Evolutionary conservation across 192 early-diverging fungal species (phyloP).

Genomic region (Lobosporangium transversale): DNA sequence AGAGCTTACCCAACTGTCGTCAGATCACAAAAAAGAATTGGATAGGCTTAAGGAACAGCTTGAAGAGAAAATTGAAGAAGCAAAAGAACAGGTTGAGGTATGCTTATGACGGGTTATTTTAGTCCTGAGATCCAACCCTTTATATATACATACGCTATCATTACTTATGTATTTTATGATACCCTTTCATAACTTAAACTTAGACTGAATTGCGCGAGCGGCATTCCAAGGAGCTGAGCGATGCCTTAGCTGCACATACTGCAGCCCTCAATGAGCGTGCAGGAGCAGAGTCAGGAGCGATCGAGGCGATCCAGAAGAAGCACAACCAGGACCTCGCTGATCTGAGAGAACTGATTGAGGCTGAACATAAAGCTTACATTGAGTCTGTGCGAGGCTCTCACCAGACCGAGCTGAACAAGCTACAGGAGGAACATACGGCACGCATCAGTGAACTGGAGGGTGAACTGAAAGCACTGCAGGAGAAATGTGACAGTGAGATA

Average conservation of each 20-base stretch:
- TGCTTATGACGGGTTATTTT: not conserved
- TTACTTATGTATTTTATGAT: not conserved
- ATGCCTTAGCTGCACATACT: conserved; percentile 37
- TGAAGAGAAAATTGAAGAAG: conserved; percentile 43
- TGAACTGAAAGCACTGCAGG: conserved; percentile 33
- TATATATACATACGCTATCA: too few species aligned
- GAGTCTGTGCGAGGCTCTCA: conserved; percentile 27
- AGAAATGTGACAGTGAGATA: conserved; percentile 37
- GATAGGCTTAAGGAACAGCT: conserved; percentile 23
- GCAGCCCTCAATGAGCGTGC: conserved; percentile 42
- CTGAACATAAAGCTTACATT: conserved; percentile 28
- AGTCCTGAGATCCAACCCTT: too few species aligned
- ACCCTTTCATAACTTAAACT: not conserved
- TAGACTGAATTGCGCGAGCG: conserved; percentile 34
- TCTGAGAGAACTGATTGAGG: conserved; percentile 36
- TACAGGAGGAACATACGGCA: conserved; percentile 23
- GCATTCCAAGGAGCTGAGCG: conserved; percentile 28
- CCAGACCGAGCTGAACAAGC: conserved; percentile 24
- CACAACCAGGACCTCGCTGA: conserved; percentile 37
- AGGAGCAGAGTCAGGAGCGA: conserved; percentile 40
- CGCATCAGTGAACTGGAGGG: conserved; percentile 26
- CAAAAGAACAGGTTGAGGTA: conserved; percentile 45
- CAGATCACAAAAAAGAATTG: conserved; percentile 29
- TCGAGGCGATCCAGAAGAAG: conserved; percentile 37
- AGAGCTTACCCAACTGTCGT: conserved; percentile 24